These are phyloP conservation scores for Mollisia scopiformis DNA, from an alignment of 2,329 filamentous ascomycete genomes.

Conservation along the genomic window DNA sequence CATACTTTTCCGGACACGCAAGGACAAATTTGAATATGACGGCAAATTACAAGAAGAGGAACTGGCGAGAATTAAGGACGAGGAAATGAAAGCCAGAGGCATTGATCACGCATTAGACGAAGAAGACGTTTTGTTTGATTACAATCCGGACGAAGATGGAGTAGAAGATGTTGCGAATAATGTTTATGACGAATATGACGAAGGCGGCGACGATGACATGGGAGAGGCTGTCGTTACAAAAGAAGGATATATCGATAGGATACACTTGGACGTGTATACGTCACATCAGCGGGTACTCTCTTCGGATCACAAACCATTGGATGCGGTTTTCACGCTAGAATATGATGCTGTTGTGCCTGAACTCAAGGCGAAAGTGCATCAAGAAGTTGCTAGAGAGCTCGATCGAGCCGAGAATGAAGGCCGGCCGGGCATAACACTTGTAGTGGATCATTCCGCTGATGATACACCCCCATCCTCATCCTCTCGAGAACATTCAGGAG, in stretches of 20 bases:
- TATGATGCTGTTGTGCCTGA: conserved; percentile 88
- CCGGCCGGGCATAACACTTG: conserved; percentile 78
- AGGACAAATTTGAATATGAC: conserved; percentile 69
- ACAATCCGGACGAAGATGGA: conserved; percentile 81
- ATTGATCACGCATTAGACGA: conserved; percentile 75
- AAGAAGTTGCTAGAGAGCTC: conserved; percentile 84
- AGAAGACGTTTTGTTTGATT: conserved; percentile 85
- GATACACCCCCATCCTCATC: conserved; percentile 25
- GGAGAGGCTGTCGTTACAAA: conserved; percentile 54
- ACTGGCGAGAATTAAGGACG: conserved; percentile 71
- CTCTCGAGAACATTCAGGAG: conserved; percentile 31
- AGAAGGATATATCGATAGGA: conserved; percentile 58
- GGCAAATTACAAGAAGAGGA: conserved; percentile 64
- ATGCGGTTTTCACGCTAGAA: conserved; percentile 79
- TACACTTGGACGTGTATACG: conserved; percentile 69
- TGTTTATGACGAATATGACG: conserved; percentile 46
- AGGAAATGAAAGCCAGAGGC: conserved; percentile 82
- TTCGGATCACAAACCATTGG: conserved; percentile 93
- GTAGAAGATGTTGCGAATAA: conserved; percentile 45
- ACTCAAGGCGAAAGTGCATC: conserved; percentile 80
- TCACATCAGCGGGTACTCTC: conserved; percentile 89
- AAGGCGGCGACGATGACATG: conserved; percentile 48
- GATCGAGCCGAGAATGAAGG: conserved; percentile 93
- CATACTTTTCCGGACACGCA: conserved; percentile 81
- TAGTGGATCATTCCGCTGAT: conserved; percentile 64